Evolutionary conservation across 108 stramenopile genomes (phyloP).

Genomic region (Pelagomonas calceolata): DNA sequence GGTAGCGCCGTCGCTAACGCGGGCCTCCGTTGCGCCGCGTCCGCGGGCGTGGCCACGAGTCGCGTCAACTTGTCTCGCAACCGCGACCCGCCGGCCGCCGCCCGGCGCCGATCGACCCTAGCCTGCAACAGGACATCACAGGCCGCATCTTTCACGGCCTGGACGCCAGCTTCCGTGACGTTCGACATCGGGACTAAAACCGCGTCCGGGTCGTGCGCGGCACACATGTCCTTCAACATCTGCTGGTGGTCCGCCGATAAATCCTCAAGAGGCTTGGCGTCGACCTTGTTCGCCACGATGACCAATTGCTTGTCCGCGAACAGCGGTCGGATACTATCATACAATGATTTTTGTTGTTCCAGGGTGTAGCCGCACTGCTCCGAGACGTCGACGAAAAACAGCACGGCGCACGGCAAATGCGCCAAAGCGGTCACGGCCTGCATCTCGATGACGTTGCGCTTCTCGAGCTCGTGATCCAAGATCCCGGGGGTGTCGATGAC

Average conservation of each 20-base stretch:
- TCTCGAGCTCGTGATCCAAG: constrained; percentile 89
- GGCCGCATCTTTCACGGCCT: constrained; percentile 72
- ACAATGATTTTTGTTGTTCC: constrained; percentile 74
- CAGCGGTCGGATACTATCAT: constrained; percentile 83
- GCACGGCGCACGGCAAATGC: constrained; percentile 89
- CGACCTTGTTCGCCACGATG: constrained; percentile 93
- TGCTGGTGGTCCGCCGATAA: constrained; percentile 54
- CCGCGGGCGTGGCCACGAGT: not conserved
- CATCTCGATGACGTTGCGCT: constrained; percentile 99
- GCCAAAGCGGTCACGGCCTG: constrained; percentile 98
- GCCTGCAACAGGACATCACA: constrained; percentile 87
- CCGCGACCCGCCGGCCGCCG: not conserved
- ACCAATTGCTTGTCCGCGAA: constrained; percentile 97
- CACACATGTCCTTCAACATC: constrained; percentile 54
- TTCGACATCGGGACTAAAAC: constrained; percentile 86
- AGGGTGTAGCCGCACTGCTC: constrained; percentile 97
- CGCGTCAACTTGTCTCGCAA: not conserved
- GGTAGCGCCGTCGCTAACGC: not conserved
- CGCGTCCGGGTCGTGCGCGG: constrained; percentile 40
- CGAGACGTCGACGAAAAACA: constrained; percentile 95
- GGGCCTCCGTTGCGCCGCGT: not conserved
- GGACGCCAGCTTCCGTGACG: constrained; percentile 81
- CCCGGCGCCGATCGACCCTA: constrained; percentile 60
- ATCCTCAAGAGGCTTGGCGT: constrained; percentile 75
- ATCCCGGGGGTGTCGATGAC: constrained; percentile 99